phyloP scores from a whole-genome alignment of 2,329 filamentous ascomycete species.

The Penicillium digitatum region DNA sequence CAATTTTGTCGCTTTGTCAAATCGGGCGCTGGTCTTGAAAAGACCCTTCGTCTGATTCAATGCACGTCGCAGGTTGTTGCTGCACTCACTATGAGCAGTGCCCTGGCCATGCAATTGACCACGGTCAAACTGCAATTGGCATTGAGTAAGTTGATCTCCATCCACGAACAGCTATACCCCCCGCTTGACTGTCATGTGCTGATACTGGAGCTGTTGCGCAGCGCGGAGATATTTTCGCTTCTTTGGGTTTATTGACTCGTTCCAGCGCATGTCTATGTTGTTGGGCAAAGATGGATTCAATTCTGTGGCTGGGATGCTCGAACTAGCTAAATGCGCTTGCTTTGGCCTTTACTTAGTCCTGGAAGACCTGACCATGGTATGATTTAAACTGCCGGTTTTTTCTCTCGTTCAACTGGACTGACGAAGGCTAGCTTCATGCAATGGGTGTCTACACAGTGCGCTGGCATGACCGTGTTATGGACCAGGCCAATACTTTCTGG shows the following conservation, averaged over 20 bases:
- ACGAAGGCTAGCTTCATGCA: slow-evolving; percentile 38
- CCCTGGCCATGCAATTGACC: slow-evolving; percentile 34
- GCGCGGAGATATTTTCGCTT: slow-evolving; percentile 63
- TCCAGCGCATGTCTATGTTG: slow-evolving; percentile 51
- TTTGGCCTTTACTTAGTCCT: slow-evolving; percentile 65
- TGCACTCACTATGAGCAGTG: slow-evolving; percentile 25
- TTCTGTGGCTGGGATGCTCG: slow-evolving; percentile 40
- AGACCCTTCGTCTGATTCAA: slow-evolving; percentile 40
- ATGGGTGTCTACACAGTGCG: slow-evolving; percentile 49
- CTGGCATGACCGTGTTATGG: slow-evolving; percentile 47
- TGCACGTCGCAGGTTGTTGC: slow-evolving; percentile 34
- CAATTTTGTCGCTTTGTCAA: slow-evolving; percentile 35
- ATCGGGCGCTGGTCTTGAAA: slow-evolving; percentile 36
- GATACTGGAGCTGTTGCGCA: slow-evolving; percentile 19
- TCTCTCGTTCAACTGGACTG: neutral
- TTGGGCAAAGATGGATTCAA: slow-evolving; percentile 25
- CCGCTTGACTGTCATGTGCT: neutral
- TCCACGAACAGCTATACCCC: neutral
- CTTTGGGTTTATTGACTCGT: slow-evolving; percentile 63
- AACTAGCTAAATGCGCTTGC: slow-evolving; percentile 56
- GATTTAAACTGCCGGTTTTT: slow-evolving; percentile 28
- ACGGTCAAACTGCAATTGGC: slow-evolving; percentile 42
- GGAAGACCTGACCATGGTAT: slow-evolving; percentile 61
- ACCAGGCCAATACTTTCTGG: slow-evolving; percentile 68
- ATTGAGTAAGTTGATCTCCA: slow-evolving; percentile 34